Conservation (phyloP, 257 asterid species). For the Nicotiana undulata region DNA sequence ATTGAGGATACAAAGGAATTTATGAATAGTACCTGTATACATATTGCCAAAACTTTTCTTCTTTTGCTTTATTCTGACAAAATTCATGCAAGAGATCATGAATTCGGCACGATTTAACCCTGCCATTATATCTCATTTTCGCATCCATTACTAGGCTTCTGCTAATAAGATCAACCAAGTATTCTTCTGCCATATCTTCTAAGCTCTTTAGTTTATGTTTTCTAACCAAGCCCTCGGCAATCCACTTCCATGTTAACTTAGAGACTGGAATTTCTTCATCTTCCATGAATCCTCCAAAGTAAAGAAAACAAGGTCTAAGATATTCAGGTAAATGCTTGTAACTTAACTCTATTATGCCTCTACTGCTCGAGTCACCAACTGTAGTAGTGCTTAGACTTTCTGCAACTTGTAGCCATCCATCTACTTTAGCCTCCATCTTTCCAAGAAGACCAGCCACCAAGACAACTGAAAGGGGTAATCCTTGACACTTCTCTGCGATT, state of each 20-base stretch:
- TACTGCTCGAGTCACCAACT: not conserved
- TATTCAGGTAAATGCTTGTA: constrained; percentile 3
- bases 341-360: constrained; percentile 2
- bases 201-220: not conserved
- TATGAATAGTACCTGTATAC: not conserved
- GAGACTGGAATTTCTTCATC: not conserved
- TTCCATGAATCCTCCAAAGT: not conserved
- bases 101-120: constrained; percentile 3
- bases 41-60: not conserved
- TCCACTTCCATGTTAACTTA: not conserved
- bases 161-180: constrained; percentile 2
- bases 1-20: not conserved
- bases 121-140: not conserved
- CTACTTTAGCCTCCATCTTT: not conserved
- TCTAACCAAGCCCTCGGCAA: not conserved
- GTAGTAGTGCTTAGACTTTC: not conserved
- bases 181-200: constrained; percentile 8
- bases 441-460: constrained; percentile 7
- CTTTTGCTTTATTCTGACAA: not conserved
- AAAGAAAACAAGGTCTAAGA: constrained; percentile 8
- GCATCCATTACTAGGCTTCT: constrained; percentile 1
- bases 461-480: constrained; percentile 9
- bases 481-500: constrained; percentile 1
- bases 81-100: constrained; percentile 8
- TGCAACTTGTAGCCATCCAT: not conserved